Conservation (phyloP, 345 rosid species). For the Durio zibethinus region DNA sequence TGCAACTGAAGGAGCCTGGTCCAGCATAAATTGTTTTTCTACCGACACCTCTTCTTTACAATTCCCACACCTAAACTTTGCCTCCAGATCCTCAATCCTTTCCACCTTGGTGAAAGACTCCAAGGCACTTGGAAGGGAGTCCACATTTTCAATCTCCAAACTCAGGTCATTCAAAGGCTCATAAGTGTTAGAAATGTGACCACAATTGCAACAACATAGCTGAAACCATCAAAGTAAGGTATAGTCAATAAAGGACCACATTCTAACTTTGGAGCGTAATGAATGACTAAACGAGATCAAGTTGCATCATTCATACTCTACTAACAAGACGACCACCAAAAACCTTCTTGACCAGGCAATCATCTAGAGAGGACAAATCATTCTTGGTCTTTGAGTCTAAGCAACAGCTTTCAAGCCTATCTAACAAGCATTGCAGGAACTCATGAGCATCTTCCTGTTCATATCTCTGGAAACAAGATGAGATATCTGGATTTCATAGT, state of each 20-base stretch:
- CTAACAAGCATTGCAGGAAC: slow-evolving; percentile 58
- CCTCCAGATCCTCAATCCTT: slow-evolving; percentile 3
- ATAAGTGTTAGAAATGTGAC: slow-evolving; percentile 11
- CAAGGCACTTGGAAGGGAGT: slow-evolving; percentile 15
- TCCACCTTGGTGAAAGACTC: slow-evolving; percentile 22
- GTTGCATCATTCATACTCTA: slow-evolving; percentile 6
- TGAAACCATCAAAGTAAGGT: slow-evolving; percentile 2
- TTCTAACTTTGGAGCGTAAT: neutral
- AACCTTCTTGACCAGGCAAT: slow-evolving; percentile 14
- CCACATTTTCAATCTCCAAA: slow-evolving; percentile 23
- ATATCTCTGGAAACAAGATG: slow-evolving; percentile 41
- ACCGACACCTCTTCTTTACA: slow-evolving; percentile 61
- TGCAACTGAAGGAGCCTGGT: slow-evolving; percentile 60
- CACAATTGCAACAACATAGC: slow-evolving; percentile 24
- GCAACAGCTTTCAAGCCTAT: slow-evolving; percentile 46
- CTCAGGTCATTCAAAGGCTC: slow-evolving; percentile 18
- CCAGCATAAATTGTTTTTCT: slow-evolving; percentile 81
- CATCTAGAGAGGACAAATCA: neutral
- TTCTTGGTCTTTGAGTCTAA: neutral
- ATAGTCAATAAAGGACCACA: neutral
- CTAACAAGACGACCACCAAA: slow-evolving; percentile 23
- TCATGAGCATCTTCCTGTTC: slow-evolving; percentile 87
- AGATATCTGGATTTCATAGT: slow-evolving; percentile 10
- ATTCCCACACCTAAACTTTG: slow-evolving; percentile 55
- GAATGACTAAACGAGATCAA: neutral